A percentile compares a stretch with the other conserved stretches of the same genome.
Conservation (phyloP, 2,329 filamentous ascomycete genomes). For the Ascochyta lentis region DNA sequence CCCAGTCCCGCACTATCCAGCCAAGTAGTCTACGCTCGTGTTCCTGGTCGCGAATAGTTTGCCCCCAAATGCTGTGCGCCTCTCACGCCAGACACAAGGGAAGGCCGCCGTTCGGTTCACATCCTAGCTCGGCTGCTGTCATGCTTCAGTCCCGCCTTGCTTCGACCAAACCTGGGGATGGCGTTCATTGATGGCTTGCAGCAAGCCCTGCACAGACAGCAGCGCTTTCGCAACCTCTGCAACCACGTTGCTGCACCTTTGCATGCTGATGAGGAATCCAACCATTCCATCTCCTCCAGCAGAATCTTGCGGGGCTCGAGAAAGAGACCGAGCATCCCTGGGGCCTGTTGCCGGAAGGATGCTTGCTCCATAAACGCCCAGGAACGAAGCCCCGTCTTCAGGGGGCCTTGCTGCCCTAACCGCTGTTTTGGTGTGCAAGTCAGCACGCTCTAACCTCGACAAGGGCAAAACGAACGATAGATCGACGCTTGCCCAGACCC, state of each 20-base stretch:
- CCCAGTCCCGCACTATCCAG: slow-evolving; percentile 5
- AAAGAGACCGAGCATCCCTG: slow-evolving; percentile 1
- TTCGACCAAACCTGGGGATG: slow-evolving; percentile 2
- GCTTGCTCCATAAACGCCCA: slow-evolving; percentile 27
- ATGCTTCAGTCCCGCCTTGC: slow-evolving; percentile 17
- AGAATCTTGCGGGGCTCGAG: slow-evolving; percentile 1
- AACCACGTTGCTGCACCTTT: neutral
- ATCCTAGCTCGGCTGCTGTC: slow-evolving; percentile 1
- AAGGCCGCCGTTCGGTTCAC: neutral
- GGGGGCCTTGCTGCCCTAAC: slow-evolving; percentile 23
- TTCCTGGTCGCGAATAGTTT: slow-evolving; percentile 15
- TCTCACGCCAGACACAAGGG: slow-evolving; percentile 10
- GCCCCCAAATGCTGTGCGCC: neutral
- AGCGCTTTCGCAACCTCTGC: neutral
- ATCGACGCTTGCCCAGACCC: slow-evolving; percentile 29
- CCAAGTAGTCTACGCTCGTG: slow-evolving; percentile 27
- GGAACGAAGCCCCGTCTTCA: slow-evolving; percentile 21
- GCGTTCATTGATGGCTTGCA: slow-evolving; percentile 1
- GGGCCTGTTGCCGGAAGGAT: slow-evolving; percentile 9
- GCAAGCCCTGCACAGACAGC: neutral
- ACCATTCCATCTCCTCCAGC: neutral
- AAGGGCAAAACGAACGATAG: slow-evolving; percentile 17
- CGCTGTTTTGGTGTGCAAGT: slow-evolving; percentile 12
- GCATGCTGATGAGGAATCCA: neutral
- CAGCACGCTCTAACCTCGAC: slow-evolving; percentile 16